Conservation (phyloP, 1,284 basidiomycete genomes). For the Blastosporella zonata region DNA sequence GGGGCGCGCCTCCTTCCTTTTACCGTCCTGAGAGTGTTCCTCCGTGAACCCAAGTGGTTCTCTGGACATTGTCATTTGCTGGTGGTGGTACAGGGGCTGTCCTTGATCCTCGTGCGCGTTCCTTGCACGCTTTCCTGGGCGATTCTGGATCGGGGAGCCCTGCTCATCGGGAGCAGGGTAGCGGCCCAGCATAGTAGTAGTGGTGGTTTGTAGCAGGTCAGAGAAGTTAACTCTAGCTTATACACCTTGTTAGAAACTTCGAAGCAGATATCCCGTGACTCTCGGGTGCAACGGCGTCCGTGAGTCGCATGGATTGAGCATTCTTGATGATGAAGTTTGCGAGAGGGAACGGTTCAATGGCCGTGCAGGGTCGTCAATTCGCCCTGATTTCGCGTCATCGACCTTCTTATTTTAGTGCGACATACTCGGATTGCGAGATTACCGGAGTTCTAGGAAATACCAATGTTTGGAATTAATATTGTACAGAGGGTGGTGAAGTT, state of each 20-base stretch:
- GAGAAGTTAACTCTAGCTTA: constrained; percentile 10
- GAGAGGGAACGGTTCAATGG: neutral
- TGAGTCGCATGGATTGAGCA: neutral
- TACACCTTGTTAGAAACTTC: constrained; percentile 8
- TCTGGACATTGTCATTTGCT: constrained; percentile 12
- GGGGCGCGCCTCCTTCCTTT: constrained; percentile 11
- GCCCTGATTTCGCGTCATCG: constrained; percentile 12
- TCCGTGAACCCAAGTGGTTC: constrained; percentile 5
- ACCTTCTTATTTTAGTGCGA: constrained; percentile 4
- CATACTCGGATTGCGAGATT: constrained; percentile 17
- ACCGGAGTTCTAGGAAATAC: constrained; percentile 11
- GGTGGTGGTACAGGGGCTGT: constrained; percentile 11
- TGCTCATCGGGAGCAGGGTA: constrained; percentile 3
- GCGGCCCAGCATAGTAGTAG: constrained; percentile 6
- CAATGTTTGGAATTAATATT: neutral
- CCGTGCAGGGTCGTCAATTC: constrained; percentile 6
- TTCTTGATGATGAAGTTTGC: neutral
- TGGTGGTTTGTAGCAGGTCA: constrained; percentile 11
- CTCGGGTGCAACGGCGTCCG: constrained; percentile 5
- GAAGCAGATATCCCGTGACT: constrained; percentile 15
- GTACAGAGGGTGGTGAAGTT: too few species aligned
- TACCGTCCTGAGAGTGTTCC: constrained; percentile 8
- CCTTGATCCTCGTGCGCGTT: constrained; percentile 12
- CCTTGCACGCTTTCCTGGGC: constrained; percentile 19
- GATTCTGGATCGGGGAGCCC: constrained; percentile 9